Evolutionary conservation across 2,329 filamentous ascomycete genomes (phyloP), one percentile per base, ranked within the genome.

Genomic region (Teratosphaeria viscida): DNA sequence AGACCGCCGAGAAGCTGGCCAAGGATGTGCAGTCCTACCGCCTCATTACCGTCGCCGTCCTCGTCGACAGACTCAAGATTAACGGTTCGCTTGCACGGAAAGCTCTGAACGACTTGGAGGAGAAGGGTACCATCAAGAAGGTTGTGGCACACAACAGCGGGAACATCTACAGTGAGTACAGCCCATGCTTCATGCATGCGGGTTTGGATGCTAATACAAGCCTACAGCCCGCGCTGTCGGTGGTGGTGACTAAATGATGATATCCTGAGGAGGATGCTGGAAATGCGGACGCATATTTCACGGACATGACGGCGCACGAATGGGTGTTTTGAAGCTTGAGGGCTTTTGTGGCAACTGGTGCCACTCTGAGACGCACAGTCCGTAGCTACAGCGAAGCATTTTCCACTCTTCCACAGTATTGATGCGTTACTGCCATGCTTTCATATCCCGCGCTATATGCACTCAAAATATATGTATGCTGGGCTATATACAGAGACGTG

Each of bases 1-100:
- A 83, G 81, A 96, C 88, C 76, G 89, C 88, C 71, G 94, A 99
- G 82, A 96, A 95, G 85, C 91, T 99, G 79, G 89, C 96, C 85
- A 99, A 99, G 85, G 94, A 99, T 86, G 95, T 99, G 74, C 94
- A 97, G 82, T 96, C 94, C 68, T 99, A 97, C 89, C 91, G 94
- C 77, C 91, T 99, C 79, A 91, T 99, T 82, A 97, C 94, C 77
- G 89, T 97, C 75, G 92, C 94, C 75, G 92, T 90, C 73, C 91
- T 99, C 75, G 94, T 99, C 85, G 94, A 99, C 82, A 87, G 94
- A 81, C 86, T 99, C 80, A 99, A 99, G 91, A 95, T 99, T 85
- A 99, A 99, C 84, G 95, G 94, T 76, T 96, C 90, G 72, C 83
- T 99, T 75, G 94, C 94, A 71, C 87, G 94, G 76, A 82, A 85